Evolutionary conservation across 306 rosid genomes (phyloP).

Genomic region (Pyrus pyrifolia): DNA sequence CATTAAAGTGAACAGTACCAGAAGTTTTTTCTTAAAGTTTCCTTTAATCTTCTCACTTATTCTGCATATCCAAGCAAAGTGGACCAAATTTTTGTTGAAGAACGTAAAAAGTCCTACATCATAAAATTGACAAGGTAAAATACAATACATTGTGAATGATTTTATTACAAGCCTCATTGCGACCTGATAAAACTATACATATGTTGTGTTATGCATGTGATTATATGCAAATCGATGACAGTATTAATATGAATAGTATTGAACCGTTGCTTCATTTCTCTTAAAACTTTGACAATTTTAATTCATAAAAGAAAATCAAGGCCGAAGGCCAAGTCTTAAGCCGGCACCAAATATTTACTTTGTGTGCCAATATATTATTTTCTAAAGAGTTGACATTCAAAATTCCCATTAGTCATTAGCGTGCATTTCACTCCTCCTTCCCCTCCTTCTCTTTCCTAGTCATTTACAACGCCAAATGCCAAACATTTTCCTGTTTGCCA

Average conservation of each 20-base stretch:
- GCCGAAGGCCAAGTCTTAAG: slow-evolving; percentile 23
- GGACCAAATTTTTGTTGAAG: background rate
- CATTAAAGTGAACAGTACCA: too few relatives aligned
- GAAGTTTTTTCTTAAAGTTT: too few relatives aligned
- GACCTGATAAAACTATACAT: background rate
- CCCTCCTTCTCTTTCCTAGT: slow-evolving; percentile 20
- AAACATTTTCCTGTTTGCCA: slow-evolving; percentile 31
- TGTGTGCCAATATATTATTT: background rate
- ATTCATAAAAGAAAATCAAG: background rate
- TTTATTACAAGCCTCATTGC: too few relatives aligned
- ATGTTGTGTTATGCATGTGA: too few relatives aligned
- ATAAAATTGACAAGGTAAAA: too few relatives aligned
- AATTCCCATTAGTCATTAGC: slow-evolving; percentile 24
- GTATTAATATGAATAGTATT: too few relatives aligned
- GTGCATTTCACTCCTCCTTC: slow-evolving; percentile 31
- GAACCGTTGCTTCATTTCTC: too few relatives aligned
- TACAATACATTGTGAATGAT: background rate
- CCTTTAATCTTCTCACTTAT: background rate
- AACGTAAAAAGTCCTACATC: too few relatives aligned
- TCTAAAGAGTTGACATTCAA: slow-evolving; percentile 58
- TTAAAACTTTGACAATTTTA: background rate
- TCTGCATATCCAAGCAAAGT: background rate
- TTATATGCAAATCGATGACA: too few relatives aligned
- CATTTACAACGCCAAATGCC: slow-evolving; percentile 24
- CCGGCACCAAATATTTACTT: slow-evolving; percentile 40